Evolutionary conservation across 2,329 filamentous ascomycete species (phyloP).

Genomic region (Nannizziopsis barbatae): DNA sequence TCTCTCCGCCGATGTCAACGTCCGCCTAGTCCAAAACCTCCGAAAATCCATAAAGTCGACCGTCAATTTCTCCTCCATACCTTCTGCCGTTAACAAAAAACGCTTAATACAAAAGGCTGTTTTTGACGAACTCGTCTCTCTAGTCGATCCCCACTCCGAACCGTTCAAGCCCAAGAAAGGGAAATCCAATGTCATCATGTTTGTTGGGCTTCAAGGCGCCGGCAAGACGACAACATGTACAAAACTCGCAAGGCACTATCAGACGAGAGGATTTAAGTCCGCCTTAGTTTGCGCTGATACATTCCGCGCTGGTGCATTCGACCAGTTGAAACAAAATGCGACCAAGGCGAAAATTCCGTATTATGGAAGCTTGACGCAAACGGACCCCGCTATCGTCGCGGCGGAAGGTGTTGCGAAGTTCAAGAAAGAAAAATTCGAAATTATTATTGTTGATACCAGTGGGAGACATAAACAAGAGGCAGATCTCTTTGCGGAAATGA

Average conservation of each 20-base stretch:
- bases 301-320: slow-evolving; percentile 95
- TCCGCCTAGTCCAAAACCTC: slow-evolving; percentile 79
- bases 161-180: slow-evolving; percentile 96
- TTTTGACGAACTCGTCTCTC: slow-evolving; percentile 88
- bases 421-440: slow-evolving; percentile 95
- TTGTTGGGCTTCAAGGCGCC: slow-evolving; percentile 92
- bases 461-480: slow-evolving; percentile 90
- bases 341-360: slow-evolving; percentile 99
- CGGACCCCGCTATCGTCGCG: slow-evolving; percentile 85
- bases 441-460: slow-evolving; percentile 97
- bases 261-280: slow-evolving; percentile 80
- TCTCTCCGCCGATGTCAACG: slow-evolving; percentile 93
- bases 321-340: slow-evolving; percentile 97
- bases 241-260: slow-evolving; percentile 89
- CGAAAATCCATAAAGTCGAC: slow-evolving; percentile 82
- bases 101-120: slow-evolving; percentile 95
- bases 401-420: slow-evolving; percentile 97
- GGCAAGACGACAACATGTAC: slow-evolving; percentile 98
- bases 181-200: slow-evolving; percentile 96
- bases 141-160: slow-evolving; percentile 90
- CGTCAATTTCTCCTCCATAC: slow-evolving; percentile 91
- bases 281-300: slow-evolving; percentile 96
- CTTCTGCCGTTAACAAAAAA: slow-evolving; percentile 92
- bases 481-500: slow-evolving; percentile 93
- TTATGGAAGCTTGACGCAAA: slow-evolving; percentile 92